phyloP scores from a whole-genome alignment of 1,284 basidiomycete species.

The Rhodotorula sp. region DNA sequence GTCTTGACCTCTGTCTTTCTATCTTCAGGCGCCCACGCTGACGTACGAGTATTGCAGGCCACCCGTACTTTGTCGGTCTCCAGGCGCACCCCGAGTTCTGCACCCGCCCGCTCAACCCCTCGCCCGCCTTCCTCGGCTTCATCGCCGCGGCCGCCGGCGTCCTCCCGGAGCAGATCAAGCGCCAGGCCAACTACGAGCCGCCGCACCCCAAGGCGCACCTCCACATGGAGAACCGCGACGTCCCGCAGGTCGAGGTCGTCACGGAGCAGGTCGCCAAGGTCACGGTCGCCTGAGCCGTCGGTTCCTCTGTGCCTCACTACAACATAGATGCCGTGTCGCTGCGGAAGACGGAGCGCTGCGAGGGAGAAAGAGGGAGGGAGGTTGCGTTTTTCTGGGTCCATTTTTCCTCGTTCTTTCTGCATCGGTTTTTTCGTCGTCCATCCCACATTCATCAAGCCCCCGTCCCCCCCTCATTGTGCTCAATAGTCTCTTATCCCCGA shows the following conservation, averaged over 20 bases:
- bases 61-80: constrained; percentile 91
- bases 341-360: background rate
- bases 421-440: too few species aligned
- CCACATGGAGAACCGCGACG: constrained; percentile 24
- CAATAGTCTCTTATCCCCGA: too few species aligned
- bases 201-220: constrained; percentile 41
- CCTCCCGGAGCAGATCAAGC: constrained; percentile 72
- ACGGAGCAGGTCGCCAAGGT: constrained; percentile 25
- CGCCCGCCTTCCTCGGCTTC: constrained; percentile 95
- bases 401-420: too few species aligned
- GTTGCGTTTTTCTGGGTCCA: too few species aligned
- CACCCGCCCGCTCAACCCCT: constrained; percentile 96
- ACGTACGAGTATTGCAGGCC: constrained; percentile 59
- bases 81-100: constrained; percentile 99
- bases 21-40: background rate
- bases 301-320: background rate
- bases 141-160: constrained; percentile 81
- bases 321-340: background rate
- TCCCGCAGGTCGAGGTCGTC: constrained; percentile 24
- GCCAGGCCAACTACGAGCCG: constrained; percentile 61
- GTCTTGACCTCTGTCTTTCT: constrained; percentile 46
- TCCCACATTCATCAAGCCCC: too few species aligned
- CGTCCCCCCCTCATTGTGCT: too few species aligned
- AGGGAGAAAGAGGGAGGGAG: too few species aligned
- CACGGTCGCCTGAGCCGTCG: background rate